phyloP scores from a whole-genome alignment of 768 basidiomycete species.

The Trametes maxima region DNA sequence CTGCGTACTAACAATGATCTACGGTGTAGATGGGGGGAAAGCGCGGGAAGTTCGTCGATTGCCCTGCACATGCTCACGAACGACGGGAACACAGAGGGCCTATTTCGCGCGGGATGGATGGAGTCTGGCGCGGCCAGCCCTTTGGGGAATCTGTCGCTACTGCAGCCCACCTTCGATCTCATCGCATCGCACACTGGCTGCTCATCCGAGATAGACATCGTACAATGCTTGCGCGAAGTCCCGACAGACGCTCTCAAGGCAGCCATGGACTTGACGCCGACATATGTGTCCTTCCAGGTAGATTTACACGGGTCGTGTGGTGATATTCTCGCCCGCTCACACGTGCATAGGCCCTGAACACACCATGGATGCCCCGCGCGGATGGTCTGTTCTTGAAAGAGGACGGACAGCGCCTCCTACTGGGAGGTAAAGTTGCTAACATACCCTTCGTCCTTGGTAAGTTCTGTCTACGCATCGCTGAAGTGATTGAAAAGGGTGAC shows the following conservation, averaged over 20 bases:
- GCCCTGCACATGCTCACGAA: slow-evolving; percentile 31
- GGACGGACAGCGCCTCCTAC: slow-evolving; percentile 39
- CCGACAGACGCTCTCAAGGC: slow-evolving; percentile 35
- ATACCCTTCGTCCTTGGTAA: slow-evolving; percentile 49
- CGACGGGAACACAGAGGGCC: slow-evolving; percentile 25
- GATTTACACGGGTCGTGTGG: slow-evolving; percentile 50
- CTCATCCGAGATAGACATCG: slow-evolving; percentile 35
- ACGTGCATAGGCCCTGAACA: no score
- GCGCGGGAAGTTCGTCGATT: slow-evolving; percentile 39
- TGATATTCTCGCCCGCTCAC: slow-evolving; percentile 37
- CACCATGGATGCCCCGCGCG: no score
- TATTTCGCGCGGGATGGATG: slow-evolving; percentile 43
- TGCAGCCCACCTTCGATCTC: slow-evolving; percentile 43
- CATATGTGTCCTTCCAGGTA: slow-evolving; percentile 36
- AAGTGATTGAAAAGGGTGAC: no score
- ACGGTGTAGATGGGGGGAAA: slow-evolving; percentile 34
- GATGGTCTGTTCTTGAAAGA: slow-evolving; percentile 42
- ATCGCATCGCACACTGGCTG: slow-evolving; percentile 45
- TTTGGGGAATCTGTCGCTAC: slow-evolving; percentile 13
- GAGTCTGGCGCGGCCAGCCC: slow-evolving; percentile 13
- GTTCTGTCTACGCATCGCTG: neutral
- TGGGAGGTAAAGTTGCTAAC: slow-evolving; percentile 46
- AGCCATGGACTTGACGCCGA: slow-evolving; percentile 38
- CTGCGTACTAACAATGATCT: neutral
- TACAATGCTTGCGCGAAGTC: slow-evolving; percentile 46